phyloP scores from a whole-genome alignment of 2,329 filamentous ascomycete species.

The Penicillium paneum region DNA sequence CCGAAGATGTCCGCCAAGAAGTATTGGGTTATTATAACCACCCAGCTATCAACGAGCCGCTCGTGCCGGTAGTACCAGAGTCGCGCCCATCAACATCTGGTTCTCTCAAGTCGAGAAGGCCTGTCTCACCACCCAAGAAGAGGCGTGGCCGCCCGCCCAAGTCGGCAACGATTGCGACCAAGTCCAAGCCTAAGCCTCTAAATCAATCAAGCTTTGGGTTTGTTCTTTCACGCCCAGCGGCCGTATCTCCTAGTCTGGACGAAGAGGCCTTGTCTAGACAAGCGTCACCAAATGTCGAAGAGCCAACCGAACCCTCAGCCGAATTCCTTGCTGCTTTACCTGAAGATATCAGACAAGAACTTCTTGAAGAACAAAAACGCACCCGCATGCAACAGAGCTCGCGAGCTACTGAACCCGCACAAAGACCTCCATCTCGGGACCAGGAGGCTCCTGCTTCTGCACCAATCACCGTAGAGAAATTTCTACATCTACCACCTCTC shows the following conservation, averaged over 20 bases:
- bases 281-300: conserved; percentile 30
- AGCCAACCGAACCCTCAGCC: conserved; percentile 52
- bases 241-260: conserved; percentile 10
- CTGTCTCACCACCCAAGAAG: conserved; percentile 66
- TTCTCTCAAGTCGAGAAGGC: conserved; percentile 39
- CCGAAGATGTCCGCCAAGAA: conserved; percentile 81
- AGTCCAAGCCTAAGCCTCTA: conserved; percentile 49
- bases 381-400: conserved; percentile 57
- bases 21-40: conserved; percentile 67
- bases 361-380: conserved; percentile 70
- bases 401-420: conserved; percentile 45
- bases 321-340: conserved; percentile 81
- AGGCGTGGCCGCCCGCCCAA: conserved; percentile 54
- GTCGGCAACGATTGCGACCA: conserved; percentile 51
- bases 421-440: conserved; percentile 15
- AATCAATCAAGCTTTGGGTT: conserved; percentile 79
- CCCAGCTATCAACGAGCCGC: conserved; percentile 26
- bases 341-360: conserved; percentile 72
- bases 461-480: conserved; percentile 20
- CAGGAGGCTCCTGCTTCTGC: conserved; percentile 19
- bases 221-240: conserved; percentile 38
- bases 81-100: conserved; percentile 43
- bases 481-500: conserved; percentile 46
- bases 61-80: conserved; percentile 43
- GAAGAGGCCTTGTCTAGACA: conserved; percentile 18